Base-by-base conservation (phyloP, 1,139 yeast species). In the Sugiyamaella castrensis region DNA sequence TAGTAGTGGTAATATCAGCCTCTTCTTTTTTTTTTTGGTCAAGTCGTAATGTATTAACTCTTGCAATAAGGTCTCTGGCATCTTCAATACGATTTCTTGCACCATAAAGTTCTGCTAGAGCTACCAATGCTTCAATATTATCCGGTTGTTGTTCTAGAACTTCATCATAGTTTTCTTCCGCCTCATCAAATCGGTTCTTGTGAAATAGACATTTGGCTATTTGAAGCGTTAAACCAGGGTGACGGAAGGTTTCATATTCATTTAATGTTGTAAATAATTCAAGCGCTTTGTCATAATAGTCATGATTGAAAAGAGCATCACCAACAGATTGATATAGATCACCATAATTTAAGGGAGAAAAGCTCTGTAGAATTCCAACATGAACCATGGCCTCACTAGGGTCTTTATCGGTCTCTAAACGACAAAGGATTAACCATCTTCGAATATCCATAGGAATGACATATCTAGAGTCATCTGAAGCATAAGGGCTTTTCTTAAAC, bases 311-410 rank as follows among this genome's bases (percentile, higher is more conserved):
- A 37, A 89, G 69, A 6, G 82, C 81, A 44, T 76, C 75, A 2
- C 95, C 98, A 1, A 92, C 92, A 37, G 84, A 89, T 58, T 77
- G 73, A 58, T 77, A 84, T 47, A 91, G 72, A 69, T 92, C 98
- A 4, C 82, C 73, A 40, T 85, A 80, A 27, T 79, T 84, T 7
- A 75, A 76, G 13, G 81, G 77, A 30, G 79, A 79, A 39, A 79
- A 81, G 28, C 72, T 73, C 39, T 82, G 67, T 8, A 91, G 67
- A 54, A 76, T 77, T 34, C 75, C 78, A 57, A 87, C 83, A 64
- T 91, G 95, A 8, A 66, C 69, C 57, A 83, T 63, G 0, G 96
- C 95, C 58, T 89, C 96, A 1, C 77, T 79, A 30, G 75, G 72
- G 35, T 84, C 76, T 27, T 41, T 41, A 40, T 79, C 82, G 37